Evolutionary conservation across 495 filamentous ascomycete genomes (phyloP), one percentile per base, ranked within the genome.

Genomic region (Penicillium odoratum): DNA sequence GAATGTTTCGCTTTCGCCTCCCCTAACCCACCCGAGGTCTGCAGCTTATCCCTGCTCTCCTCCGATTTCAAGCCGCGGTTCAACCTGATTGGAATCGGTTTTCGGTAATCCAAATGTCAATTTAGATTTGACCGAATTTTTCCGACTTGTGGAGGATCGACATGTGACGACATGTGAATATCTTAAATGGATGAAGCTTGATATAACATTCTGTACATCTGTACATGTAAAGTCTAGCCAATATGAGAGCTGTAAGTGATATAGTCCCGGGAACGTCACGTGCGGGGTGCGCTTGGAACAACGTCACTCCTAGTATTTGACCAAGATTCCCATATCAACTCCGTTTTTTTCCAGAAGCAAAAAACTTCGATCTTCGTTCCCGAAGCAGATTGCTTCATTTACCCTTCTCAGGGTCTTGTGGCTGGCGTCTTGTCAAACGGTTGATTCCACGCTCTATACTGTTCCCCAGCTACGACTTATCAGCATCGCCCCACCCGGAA

Each of bases 1-100:
- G 21, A 21, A 21, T 21, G 21, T 21, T 48, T 34, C 38, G 21
- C 34, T 28, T 43, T 40, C 38, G 47, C 16, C 7, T 18, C 55
- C 48, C 61, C 61, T 60, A 64, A 60, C 61, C 50, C 57, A 51
- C 54, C 61, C 61, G 61, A 60, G 50, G 48, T 40, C 51, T 42
- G 50, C 36, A 48, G 43, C 21, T 40, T 29, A 34, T 53, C 16
- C 43, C 58, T 53, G 52, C 45, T 42, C 44, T 25, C 34, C 21
- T 30, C 55, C 60, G 55, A 52, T 25, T 48, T 48, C 55, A 62
- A 55, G 55, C 60, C 60, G 60, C 60, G 60, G 60, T 45, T 51
- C 55, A 26, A 13, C 8, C 11, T 10, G 28, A 7, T 34, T 48
- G 34, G 25, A 18, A 29, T 50, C 51, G 55, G 54, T 45, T 30